phyloP scores from a whole-genome alignment of 441 rosid genomes.

The Daphne laureola region DNA sequence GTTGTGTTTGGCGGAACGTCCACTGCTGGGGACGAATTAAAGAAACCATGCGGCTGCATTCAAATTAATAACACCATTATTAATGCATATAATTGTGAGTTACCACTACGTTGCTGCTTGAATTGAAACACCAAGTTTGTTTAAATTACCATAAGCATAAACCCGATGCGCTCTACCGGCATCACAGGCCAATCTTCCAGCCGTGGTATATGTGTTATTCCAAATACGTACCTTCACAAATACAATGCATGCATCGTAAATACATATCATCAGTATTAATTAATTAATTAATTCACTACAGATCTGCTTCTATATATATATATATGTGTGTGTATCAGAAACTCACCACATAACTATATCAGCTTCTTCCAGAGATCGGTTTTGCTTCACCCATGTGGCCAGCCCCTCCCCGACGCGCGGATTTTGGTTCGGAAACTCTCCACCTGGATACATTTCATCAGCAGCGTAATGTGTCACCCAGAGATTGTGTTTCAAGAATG shows the following conservation, averaged over 20 bases:
- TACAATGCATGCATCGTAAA: background rate
- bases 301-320: no score
- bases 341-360: constrained; percentile 40
- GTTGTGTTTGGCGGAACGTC: constrained; percentile 39
- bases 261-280: no score
- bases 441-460: constrained; percentile 45
- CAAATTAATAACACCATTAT: no score
- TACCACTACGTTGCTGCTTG: no score
- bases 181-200: constrained; percentile 59
- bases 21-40: constrained; percentile 43
- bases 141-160: constrained; percentile 31
- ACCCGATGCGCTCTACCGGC: constrained; percentile 47
- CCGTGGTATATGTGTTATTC: constrained; percentile 43
- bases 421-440: constrained; percentile 53
- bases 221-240: constrained; percentile 41
- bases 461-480: constrained; percentile 44
- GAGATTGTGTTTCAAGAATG: constrained; percentile 48
- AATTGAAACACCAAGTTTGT: no score
- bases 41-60: constrained; percentile 59
- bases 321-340: no score
- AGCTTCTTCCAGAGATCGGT: constrained; percentile 40
- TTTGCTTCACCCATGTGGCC: constrained; percentile 44
- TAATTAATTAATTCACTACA: no score
- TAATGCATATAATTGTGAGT: no score
- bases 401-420: constrained; percentile 44